Conservation (phyloP, 2,329 filamentous ascomycete genomes). For the Colletotrichum shisoi region DNA sequence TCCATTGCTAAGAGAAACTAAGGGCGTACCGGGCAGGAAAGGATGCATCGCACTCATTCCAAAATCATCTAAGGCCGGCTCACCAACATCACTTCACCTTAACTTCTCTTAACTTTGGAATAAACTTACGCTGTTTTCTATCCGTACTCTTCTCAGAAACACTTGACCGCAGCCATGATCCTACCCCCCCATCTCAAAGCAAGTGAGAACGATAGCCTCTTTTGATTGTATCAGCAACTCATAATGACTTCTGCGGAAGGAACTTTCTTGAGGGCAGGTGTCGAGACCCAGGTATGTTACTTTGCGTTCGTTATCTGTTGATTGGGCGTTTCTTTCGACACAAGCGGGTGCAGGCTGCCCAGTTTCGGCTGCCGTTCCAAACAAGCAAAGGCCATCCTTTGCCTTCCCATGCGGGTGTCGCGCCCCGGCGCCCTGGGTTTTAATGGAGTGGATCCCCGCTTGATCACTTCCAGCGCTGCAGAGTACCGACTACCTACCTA, state of each 20-base stretch:
- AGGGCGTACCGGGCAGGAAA: not conserved
- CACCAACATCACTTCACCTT: not conserved
- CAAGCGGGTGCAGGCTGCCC: constrained; percentile 3
- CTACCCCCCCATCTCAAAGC: not conserved
- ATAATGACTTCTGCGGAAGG: not conserved
- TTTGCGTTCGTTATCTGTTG: not conserved
- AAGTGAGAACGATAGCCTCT: not conserved
- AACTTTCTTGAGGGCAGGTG: not conserved
- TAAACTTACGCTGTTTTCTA: not conserved
- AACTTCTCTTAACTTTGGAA: not conserved
- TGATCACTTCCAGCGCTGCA: constrained; percentile 9
- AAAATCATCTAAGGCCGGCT: not conserved
- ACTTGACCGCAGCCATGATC: too few species aligned
- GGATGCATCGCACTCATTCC: not conserved
- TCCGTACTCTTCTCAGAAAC: not conserved
- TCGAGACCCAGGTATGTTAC: not conserved
- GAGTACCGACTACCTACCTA: too few species aligned
- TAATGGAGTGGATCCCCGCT: constrained; percentile 31
- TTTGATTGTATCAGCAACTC: not conserved
- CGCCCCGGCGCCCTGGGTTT: constrained; percentile 27
- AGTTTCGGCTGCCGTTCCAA: constrained; percentile 8
- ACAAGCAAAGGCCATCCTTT: constrained; percentile 8
- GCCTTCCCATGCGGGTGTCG: constrained; percentile 5
- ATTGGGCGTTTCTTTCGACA: not conserved
- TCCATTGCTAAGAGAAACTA: not conserved